A percentile compares a stretch with the other conserved stretches of the same genome.
phyloP scores from a whole-genome alignment of 2,329 filamentous ascomycete species.

The Fusarium multiceps region DNA sequence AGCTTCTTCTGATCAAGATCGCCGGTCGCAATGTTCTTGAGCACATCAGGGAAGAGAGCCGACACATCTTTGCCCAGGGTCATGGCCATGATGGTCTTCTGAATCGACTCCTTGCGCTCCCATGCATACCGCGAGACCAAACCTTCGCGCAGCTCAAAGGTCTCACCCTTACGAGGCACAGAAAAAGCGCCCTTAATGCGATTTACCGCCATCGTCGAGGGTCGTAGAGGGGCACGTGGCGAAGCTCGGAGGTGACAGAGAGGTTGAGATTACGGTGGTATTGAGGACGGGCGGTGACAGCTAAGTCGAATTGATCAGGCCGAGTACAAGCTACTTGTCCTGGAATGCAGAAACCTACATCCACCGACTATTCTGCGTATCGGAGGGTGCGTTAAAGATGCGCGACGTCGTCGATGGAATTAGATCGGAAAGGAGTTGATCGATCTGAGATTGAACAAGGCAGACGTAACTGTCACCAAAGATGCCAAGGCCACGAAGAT shows the following conservation, averaged over 20 bases:
- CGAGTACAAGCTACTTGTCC: constrained; percentile 23
- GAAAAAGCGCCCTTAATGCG: constrained; percentile 94
- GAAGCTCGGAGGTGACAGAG: constrained; percentile 5
- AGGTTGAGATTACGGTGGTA: constrained; percentile 2
- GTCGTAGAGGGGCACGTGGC: constrained; percentile 43
- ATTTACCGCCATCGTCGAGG: constrained; percentile 85
- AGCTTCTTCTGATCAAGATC: constrained; percentile 99
- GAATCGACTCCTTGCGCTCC: constrained; percentile 98
- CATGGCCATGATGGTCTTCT: constrained; percentile 99
- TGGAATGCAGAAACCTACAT: constrained; percentile 35
- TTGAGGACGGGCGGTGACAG: constrained; percentile 40
- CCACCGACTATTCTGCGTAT: constrained; percentile 27
- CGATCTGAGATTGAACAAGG: constrained; percentile 31
- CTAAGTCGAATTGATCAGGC: constrained; percentile 24
- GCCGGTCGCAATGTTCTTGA: constrained; percentile 97
- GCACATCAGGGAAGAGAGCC: constrained; percentile 93
- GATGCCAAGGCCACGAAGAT: constrained; percentile 44
- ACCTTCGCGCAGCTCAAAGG: constrained; percentile 94
- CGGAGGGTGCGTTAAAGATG: constrained; percentile 18
- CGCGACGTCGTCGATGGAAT: constrained; percentile 27
- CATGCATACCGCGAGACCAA: constrained; percentile 99
- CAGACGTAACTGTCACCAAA: constrained; percentile 39
- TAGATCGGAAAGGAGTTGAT: constrained; percentile 31
- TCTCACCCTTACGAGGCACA: constrained; percentile 95
- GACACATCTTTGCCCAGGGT: constrained; percentile 98